Conservation (phyloP, 306 rosid species). For the Astragalus membranaceus region DNA sequence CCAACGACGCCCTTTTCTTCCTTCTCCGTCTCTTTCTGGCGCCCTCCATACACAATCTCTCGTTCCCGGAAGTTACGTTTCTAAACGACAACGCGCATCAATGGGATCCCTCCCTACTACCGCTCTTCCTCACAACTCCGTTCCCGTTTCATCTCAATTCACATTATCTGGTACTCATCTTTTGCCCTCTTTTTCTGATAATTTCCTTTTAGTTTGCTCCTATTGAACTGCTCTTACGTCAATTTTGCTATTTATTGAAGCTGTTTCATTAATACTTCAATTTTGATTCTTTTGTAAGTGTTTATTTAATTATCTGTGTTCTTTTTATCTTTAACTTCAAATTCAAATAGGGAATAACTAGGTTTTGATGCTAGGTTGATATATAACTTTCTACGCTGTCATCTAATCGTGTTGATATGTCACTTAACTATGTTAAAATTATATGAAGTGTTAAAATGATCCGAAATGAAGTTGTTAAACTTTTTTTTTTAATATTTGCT, state of each 20-base stretch:
- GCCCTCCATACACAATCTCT: conserved; percentile 20
- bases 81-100: conserved; percentile 73
- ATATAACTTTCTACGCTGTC: not conserved
- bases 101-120: conserved; percentile 23
- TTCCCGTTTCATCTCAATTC: conserved; percentile 19
- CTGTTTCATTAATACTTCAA: not conserved
- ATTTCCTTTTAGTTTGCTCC: not conserved
- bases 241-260: not conserved
- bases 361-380: not conserved
- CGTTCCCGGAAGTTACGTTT: conserved; percentile 63
- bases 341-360: not conserved
- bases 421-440: not conserved
- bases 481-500: not conserved
- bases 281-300: not conserved
- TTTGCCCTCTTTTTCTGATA: not conserved
- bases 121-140: conserved; percentile 18
- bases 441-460: not conserved
- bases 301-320: not conserved
- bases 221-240: not conserved
- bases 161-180: conserved; percentile 36
- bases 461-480: not conserved
- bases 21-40: not conserved
- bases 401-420: not conserved
- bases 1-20: not conserved
- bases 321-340: not conserved